Conservation (phyloP, 2,329 filamentous ascomycete species). For the Berkeleyomyces basicola region DNA sequence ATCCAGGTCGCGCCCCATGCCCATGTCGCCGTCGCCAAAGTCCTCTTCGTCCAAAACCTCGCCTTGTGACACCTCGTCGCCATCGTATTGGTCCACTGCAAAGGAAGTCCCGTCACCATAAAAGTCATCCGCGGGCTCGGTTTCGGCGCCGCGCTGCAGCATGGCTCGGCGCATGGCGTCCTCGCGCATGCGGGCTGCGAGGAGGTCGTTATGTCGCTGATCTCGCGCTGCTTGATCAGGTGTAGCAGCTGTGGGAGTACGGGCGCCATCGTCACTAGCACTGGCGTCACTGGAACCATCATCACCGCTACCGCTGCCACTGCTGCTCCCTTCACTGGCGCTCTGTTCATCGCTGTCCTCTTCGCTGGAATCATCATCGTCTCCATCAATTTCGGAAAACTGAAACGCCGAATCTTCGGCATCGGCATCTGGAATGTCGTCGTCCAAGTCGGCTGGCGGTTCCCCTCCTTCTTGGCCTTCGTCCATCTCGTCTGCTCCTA, state of each 20-base stretch:
- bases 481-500: slow-evolving; percentile 33
- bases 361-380: slow-evolving; percentile 27
- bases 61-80: slow-evolving; percentile 19
- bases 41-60: slow-evolving; percentile 49
- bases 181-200: slow-evolving; percentile 36
- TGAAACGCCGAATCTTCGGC: slow-evolving; percentile 24
- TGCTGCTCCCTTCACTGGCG: not conserved
- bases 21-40: slow-evolving; percentile 29
- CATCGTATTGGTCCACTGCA: slow-evolving; percentile 4
- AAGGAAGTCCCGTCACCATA: slow-evolving; percentile 32
- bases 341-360: not conserved
- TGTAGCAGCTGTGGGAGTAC: slow-evolving; percentile 17
- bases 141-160: slow-evolving; percentile 20
- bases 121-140: slow-evolving; percentile 32
- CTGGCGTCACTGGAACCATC: slow-evolving; percentile 17
- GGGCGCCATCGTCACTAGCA: slow-evolving; percentile 15
- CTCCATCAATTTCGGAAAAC: slow-evolving; percentile 25
- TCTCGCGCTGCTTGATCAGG: slow-evolving; percentile 22
- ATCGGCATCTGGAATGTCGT: slow-evolving; percentile 55
- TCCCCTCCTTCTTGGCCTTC: slow-evolving; percentile 39
- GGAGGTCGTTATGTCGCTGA: slow-evolving; percentile 32
- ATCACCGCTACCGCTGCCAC: slow-evolving; percentile 20
- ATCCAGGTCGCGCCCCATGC: slow-evolving; percentile 54
- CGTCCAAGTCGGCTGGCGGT: slow-evolving; percentile 44
- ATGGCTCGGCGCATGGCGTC: slow-evolving; percentile 39